Evolutionary conservation across 2,329 filamentous ascomycete species (phyloP).

Genomic region (Calonectria ilicicola): DNA sequence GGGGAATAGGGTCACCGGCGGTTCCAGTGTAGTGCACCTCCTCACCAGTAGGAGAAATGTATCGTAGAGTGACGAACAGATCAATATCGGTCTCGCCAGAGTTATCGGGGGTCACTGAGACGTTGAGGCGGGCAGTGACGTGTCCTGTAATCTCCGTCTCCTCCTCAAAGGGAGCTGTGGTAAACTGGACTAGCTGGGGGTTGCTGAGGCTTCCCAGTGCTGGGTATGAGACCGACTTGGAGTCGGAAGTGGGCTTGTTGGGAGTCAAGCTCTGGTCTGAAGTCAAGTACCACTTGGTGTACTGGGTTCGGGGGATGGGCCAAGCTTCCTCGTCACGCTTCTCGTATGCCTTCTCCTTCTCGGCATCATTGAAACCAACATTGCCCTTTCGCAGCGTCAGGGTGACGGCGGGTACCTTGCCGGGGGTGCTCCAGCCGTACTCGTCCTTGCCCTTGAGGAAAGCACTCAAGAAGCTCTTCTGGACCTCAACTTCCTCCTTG

Average conservation of each 20-base stretch:
- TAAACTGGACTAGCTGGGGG: constrained; percentile 68
- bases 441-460: constrained; percentile 77
- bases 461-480: constrained; percentile 75
- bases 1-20: constrained; percentile 71
- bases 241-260: constrained; percentile 23
- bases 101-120: constrained; percentile 69
- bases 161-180: constrained; percentile 65
- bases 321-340: constrained; percentile 71
- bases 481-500: constrained; percentile 74
- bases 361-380: constrained; percentile 74
- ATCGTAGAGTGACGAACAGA: constrained; percentile 71
- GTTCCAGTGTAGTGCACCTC: constrained; percentile 76
- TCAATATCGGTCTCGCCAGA: constrained; percentile 65
- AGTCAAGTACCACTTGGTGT: constrained; percentile 71
- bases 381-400: constrained; percentile 74
- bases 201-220: constrained; percentile 69
- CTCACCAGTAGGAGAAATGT: constrained; percentile 64
- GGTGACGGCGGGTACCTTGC: constrained; percentile 70
- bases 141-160: constrained; percentile 80
- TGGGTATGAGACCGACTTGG: constrained; percentile 65
- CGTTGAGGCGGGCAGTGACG: constrained; percentile 72
- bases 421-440: constrained; percentile 62
- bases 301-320: constrained; percentile 75
- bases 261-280: constrained; percentile 53
- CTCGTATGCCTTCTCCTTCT: constrained; percentile 66